Evolutionary conservation across 2,329 filamentous ascomycete genomes (phyloP).

Genomic region (Pezicula rhizophila): DNA sequence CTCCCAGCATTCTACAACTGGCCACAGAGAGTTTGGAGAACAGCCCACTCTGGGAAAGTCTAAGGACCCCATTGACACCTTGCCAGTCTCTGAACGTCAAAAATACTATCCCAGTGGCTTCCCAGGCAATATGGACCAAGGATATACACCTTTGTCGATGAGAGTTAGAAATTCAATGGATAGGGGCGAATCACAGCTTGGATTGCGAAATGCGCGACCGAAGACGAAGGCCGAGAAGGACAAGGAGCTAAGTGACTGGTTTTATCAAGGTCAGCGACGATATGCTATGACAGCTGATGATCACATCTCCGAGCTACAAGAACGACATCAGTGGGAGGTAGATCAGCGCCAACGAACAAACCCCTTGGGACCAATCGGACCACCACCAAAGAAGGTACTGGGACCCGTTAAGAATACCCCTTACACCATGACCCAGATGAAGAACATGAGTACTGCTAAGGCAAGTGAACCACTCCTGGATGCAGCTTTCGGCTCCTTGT

Average conservation of each 20-base stretch:
- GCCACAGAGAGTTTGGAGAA: neutral
- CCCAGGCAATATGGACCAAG: constrained; percentile 17
- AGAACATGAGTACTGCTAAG: constrained; percentile 16
- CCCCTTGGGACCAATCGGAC: neutral
- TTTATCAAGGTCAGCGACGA: constrained; percentile 23
- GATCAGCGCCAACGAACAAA: constrained; percentile 13
- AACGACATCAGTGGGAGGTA: constrained; percentile 4
- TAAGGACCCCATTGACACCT: constrained; percentile 18
- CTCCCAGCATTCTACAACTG: neutral
- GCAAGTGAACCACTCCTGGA: constrained; percentile 19
- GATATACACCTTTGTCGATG: constrained; percentile 12
- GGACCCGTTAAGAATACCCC: constrained; percentile 5
- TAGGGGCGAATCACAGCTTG: constrained; percentile 1
- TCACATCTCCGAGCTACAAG: constrained; percentile 15
- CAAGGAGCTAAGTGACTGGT: constrained; percentile 19
- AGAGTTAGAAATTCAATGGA: constrained; percentile 10
- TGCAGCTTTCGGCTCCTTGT: constrained; percentile 19
- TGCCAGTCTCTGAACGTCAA: constrained; percentile 13
- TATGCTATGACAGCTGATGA: constrained; percentile 20
- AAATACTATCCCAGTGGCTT: constrained; percentile 25
- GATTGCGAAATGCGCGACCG: neutral
- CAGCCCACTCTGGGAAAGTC: neutral
- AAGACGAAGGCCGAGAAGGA: constrained; percentile 7
- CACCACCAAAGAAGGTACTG: neutral
- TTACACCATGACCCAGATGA: constrained; percentile 18